phyloP scores from a whole-genome alignment of 352 stramenopile genomes.

The Globisporangium cylindrosporum region DNA sequence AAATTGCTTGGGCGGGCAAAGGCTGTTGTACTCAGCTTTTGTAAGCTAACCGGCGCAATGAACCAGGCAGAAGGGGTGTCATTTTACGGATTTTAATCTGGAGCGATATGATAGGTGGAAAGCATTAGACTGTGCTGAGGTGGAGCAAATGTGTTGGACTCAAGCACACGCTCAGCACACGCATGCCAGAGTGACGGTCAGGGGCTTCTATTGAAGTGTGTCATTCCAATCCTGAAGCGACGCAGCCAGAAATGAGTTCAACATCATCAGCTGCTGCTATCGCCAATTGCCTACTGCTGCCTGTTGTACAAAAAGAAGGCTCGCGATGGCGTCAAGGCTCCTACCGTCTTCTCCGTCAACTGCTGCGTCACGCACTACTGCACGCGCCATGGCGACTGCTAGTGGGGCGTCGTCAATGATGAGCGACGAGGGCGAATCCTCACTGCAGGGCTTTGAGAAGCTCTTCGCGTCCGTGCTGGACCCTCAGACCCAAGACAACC shows the following conservation, averaged over 20 bases:
- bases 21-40: background rate
- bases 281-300: background rate
- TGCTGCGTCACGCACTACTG: background rate
- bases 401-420: background rate
- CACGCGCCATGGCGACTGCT: background rate
- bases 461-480: constrained; percentile 59
- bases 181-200: constrained; percentile 3
- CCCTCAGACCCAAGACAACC: constrained; percentile 59
- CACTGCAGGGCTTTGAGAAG: constrained; percentile 57
- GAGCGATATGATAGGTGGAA: constrained; percentile 6
- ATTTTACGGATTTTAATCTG: background rate
- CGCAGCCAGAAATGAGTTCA: background rate
- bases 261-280: background rate
- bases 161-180: constrained; percentile 3
- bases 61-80: constrained; percentile 2
- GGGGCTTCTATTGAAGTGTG: constrained; percentile 4
- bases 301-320: background rate
- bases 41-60: background rate
- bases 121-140: background rate
- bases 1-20: background rate
- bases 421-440: constrained; percentile 15
- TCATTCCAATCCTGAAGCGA: constrained; percentile 16
- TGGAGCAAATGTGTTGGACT: constrained; percentile 14
- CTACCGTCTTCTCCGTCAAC: background rate
- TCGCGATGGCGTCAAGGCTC: constrained; percentile 8